phyloP scores from a whole-genome alignment of 169 alveolate genomes.

The Condylostoma magnum region DNA sequence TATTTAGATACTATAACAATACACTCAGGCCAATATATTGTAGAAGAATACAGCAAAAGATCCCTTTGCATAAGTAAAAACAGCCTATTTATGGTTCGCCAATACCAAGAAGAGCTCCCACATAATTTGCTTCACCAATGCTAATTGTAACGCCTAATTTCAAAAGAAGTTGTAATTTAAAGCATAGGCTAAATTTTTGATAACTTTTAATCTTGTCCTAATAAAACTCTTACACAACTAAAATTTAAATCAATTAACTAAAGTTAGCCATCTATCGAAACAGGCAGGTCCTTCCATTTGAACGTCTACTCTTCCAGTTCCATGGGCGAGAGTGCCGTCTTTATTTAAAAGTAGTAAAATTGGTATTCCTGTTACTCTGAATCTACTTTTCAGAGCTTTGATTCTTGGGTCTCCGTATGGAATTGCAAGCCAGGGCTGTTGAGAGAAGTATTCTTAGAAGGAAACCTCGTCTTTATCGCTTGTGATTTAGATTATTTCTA shows the following conservation, averaged over 20 bases:
- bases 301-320: conserved; percentile 35
- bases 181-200: no score
- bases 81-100: no score
- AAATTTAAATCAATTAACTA: not conserved
- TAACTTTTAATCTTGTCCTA: no score
- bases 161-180: no score
- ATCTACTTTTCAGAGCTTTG: conserved; percentile 43
- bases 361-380: conserved; percentile 69
- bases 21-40: no score
- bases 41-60: no score
- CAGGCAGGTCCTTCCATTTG: conserved; percentile 29
- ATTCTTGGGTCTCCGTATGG: conserved; percentile 62
- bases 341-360: conserved; percentile 60
- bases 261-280: conserved; percentile 24
- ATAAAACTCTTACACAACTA: no score
- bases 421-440: conserved; percentile 76
- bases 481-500: conserved; percentile 66
- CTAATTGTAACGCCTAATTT: no score
- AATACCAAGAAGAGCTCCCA: no score
- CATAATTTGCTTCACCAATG: no score
- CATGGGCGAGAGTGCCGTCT: conserved; percentile 46
- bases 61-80: no score
- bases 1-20: no score
- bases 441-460: conserved; percentile 61
- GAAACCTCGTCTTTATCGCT: conserved; percentile 55